Evolutionary conservation across 2,329 filamentous ascomycete species (phyloP), one percentile per base, ranked within the genome.

Genomic region (Periconia macrospinosa): DNA sequence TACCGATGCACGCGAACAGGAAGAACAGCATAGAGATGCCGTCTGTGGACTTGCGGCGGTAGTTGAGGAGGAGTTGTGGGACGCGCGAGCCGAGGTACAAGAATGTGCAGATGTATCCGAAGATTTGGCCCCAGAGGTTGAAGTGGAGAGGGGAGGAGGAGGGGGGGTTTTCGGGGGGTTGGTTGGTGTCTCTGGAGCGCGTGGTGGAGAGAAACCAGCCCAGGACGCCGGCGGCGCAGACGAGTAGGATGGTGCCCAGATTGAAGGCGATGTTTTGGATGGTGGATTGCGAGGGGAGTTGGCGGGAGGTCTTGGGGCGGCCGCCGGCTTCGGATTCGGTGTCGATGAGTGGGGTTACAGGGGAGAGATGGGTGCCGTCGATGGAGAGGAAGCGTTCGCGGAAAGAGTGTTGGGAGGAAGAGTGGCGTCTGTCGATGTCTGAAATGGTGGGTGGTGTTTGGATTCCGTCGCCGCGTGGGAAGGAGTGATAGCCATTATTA

Each of bases 1-100:
- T 99, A 2, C 94, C 94, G 6, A 97, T 85, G 70, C 93, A 97
- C 5, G 94, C 94, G 71, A 99, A 97, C 19, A 97, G 80, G 78
- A 97, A 97, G 76, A 97, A 99, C 11, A 97, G 82, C 77, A 97
- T 86, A 60, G 90, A 93, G 18, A 99, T 88, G 3, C 94, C 94
- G 52, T 97, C 92, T 1, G 92, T 97, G 42, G 88, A 92, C 77
- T 96, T 96, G 58, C 94, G 88, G 18, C 90, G 86, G 78, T 91
- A 96, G 75, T 97, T 99, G 49, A 97, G 84, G 8, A 97, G 81
- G 1, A 99, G 81, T 76, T 99, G 94, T 0, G 94, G 94, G 7
- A 97, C 76, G 9, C 94, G 88, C 0, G 90, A 94, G 19, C 91
- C 91, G 11, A 97, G 89, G 69, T 99, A 97, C 6, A 97, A 81